Percentiles rank a stretch among this genome's conserved stretches.
Evolutionary conservation across 768 basidiomycete species (phyloP).

Genomic region (Tulasnella sp.): DNA sequence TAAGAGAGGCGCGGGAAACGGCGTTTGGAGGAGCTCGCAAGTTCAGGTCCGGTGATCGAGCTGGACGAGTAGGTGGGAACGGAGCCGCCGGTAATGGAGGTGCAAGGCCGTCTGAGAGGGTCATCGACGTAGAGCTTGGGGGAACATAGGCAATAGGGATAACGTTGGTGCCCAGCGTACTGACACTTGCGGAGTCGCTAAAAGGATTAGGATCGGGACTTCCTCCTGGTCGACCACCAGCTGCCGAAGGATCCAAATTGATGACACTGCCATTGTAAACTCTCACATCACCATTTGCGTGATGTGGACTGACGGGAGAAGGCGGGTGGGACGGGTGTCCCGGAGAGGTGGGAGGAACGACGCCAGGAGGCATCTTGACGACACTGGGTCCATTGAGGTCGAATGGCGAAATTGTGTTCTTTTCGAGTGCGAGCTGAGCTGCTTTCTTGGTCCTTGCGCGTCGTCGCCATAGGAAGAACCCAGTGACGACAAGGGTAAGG

Average conservation of each 20-base stretch:
- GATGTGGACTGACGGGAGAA: neutral
- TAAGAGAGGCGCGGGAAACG: neutral
- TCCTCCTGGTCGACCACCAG: neutral
- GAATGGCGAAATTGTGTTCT: slow-evolving; percentile 8
- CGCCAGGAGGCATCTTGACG: neutral
- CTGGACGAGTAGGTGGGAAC: slow-evolving; percentile 13
- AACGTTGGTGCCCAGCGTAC: slow-evolving; percentile 11
- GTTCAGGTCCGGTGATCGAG: slow-evolving; percentile 15
- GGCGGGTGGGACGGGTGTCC: neutral
- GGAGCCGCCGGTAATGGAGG: neutral
- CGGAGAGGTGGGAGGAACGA: neutral
- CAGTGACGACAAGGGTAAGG: slow-evolving; percentile 14
- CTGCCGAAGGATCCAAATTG: neutral
- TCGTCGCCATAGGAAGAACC: slow-evolving; percentile 14
- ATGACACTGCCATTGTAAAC: neutral
- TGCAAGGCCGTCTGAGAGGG: slow-evolving; percentile 5
- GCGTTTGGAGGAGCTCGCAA: slow-evolving; percentile 3
- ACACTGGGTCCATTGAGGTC: slow-evolving; percentile 9
- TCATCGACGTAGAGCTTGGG: slow-evolving; percentile 10
- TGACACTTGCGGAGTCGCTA: slow-evolving; percentile 9
- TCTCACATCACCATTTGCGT: neutral
- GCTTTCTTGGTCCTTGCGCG: neutral
- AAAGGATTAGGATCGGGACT: slow-evolving; percentile 10
- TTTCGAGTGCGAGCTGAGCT: slow-evolving; percentile 7
- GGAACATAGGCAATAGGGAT: slow-evolving; percentile 16